Conservation (phyloP, 129 eudicot genomes). For the Heracleum sosnowskyi region DNA sequence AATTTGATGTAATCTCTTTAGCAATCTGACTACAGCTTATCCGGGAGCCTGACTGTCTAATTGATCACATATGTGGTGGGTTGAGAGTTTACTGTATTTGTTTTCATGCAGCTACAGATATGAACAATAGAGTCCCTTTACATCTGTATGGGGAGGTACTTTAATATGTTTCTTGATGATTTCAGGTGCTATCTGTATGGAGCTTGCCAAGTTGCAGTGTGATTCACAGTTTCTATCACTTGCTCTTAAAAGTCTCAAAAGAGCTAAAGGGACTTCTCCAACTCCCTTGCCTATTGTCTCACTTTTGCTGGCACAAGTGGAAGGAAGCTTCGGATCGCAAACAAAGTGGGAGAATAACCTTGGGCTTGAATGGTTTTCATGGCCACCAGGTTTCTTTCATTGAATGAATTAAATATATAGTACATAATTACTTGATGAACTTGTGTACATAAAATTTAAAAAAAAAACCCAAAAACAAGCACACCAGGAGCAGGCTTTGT, state of each 20-base stretch:
- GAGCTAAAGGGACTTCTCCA: conserved; percentile 48
- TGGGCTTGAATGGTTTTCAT: conserved; percentile 68
- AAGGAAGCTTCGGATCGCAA: conserved; percentile 82
- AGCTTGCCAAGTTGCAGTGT: conserved; percentile 70
- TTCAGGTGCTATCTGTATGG: conserved; percentile 76
- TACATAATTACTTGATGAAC: not conserved
- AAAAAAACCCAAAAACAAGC: not conserved
- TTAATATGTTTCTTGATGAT: conserved; percentile 5
- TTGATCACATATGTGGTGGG: not conserved
- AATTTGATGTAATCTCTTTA: not conserved
- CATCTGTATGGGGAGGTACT: not conserved
- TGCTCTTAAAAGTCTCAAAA: conserved; percentile 73
- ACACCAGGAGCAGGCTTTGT: not conserved
- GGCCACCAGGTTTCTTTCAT: conserved; percentile 75
- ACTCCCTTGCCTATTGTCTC: conserved; percentile 57
- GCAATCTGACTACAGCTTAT: not conserved
- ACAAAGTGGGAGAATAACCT: conserved; percentile 65
- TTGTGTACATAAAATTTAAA: not conserved
- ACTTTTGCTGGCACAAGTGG: conserved; percentile 78
- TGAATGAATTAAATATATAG: not conserved
- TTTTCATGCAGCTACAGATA: not conserved
- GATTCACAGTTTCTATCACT: conserved; percentile 49
- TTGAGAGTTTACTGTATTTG: not conserved
- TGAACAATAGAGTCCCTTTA: not conserved
- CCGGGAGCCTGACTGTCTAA: not conserved